Evolutionary conservation across 2,329 filamentous ascomycete genomes (phyloP).

Genomic region (Pseudonectria foliicola): DNA sequence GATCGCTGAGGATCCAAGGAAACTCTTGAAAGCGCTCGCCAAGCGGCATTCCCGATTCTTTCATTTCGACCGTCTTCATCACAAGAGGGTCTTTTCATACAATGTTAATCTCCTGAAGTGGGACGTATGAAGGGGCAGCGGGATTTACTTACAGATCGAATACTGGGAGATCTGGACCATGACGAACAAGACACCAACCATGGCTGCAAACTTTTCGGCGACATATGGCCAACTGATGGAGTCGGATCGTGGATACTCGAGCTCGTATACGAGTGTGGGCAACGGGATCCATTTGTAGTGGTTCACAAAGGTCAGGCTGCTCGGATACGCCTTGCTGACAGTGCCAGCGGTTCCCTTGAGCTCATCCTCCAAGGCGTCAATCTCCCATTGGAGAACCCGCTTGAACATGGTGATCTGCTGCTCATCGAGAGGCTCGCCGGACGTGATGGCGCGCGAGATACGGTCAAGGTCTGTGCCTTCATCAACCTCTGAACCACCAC

Average conservation of each 20-base stretch:
- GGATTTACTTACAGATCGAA: constrained; percentile 55
- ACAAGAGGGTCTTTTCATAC: constrained; percentile 56
- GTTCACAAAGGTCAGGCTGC: constrained; percentile 58
- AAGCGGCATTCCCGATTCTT: constrained; percentile 56
- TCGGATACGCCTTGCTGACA: constrained; percentile 51
- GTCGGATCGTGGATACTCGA: constrained; percentile 65
- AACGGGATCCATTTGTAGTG: constrained; percentile 68
- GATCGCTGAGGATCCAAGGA: constrained; percentile 66
- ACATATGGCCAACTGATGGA: constrained; percentile 69
- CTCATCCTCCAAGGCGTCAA: constrained; percentile 57
- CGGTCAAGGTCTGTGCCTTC: constrained; percentile 49
- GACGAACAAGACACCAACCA: constrained; percentile 65
- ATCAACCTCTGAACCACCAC: constrained; percentile 7
- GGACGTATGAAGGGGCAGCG: no score
- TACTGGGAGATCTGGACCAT: constrained; percentile 75
- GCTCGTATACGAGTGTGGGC: constrained; percentile 72
- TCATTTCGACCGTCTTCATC: constrained; percentile 58
- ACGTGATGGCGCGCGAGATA: constrained; percentile 56
- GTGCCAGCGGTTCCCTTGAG: constrained; percentile 54
- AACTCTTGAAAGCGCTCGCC: constrained; percentile 57
- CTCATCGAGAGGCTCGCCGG: constrained; percentile 49
- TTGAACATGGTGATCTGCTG: constrained; percentile 59
- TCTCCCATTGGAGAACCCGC: constrained; percentile 58
- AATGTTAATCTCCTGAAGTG: constrained; percentile 3
- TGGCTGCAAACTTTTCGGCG: constrained; percentile 62